phyloP scores from a whole-genome alignment of 2,329 filamentous ascomycete genomes.

The Aspergillus spinulosporus region DNA sequence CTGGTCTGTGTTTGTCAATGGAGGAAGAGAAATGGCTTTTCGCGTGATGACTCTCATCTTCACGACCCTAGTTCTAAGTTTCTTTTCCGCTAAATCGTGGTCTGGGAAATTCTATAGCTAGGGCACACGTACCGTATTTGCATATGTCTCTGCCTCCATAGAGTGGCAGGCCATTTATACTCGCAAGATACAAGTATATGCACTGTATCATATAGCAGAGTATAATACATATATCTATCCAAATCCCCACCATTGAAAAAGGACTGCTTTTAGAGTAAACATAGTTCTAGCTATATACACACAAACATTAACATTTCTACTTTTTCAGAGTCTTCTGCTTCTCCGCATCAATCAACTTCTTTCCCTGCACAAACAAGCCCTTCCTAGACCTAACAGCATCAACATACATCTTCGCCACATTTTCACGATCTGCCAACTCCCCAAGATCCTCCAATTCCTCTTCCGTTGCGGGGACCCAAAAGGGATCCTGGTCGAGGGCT shows the following conservation, averaged over 20 bases:
- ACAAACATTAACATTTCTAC: conserved; percentile 25
- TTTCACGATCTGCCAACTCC: conserved; percentile 89
- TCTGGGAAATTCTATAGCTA: conserved; percentile 18
- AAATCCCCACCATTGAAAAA: too few relatives aligned
- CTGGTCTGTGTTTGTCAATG: conserved; percentile 47
- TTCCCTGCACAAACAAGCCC: conserved; percentile 79
- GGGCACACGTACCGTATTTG: conserved; percentile 26
- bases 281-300: background rate
- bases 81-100: conserved; percentile 18
- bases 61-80: conserved; percentile 28
- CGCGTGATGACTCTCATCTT: conserved; percentile 29
- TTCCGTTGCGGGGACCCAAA: conserved; percentile 96
- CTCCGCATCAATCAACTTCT: conserved; percentile 77
- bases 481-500: conserved; percentile 90
- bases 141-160: background rate
- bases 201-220: background rate
- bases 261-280: background rate
- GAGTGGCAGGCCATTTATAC: background rate
- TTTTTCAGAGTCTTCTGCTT: conserved; percentile 79
- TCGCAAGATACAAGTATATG: background rate
- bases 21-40: conserved; percentile 41
- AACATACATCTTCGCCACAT: conserved; percentile 95
- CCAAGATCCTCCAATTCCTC: conserved; percentile 96
- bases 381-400: conserved; percentile 84
- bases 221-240: too few relatives aligned